Evolutionary conservation across 31 red algal genomes (phyloP).

Genomic region (Endocladia muricata): DNA sequence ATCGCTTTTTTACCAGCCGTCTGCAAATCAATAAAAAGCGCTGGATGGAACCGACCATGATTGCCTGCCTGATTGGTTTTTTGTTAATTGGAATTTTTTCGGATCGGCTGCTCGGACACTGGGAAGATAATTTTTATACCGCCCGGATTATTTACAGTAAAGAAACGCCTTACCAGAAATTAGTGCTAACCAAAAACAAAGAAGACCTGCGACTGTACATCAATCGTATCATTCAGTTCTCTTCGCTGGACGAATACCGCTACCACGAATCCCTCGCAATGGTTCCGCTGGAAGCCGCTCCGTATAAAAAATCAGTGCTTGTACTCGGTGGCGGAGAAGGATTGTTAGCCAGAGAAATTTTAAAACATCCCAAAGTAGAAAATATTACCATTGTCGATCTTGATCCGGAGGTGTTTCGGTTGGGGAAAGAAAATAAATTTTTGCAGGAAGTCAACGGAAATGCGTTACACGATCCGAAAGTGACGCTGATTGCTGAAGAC

Average conservation of each 20-base stretch:
- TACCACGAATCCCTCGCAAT: conserved; percentile 80
- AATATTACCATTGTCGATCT: neutral
- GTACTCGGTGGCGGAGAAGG: neutral
- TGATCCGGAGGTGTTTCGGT: conserved; percentile 36
- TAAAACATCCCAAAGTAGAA: conserved; percentile 1
- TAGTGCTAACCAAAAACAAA: neutral
- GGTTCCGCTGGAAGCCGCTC: conserved; percentile 37
- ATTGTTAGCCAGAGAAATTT: neutral
- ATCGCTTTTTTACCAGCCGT: no score
- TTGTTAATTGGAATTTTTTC: neutral
- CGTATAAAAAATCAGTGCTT: neutral
- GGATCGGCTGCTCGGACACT: neutral
- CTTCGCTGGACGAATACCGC: conserved; percentile 77
- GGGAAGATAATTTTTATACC: neutral
- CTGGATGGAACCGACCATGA: no score
- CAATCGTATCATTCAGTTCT: conserved; percentile 6
- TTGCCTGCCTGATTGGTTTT: no score
- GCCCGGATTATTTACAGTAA: neutral
- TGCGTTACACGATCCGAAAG: neutral
- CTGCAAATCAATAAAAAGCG: no score
- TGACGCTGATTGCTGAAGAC: neutral
- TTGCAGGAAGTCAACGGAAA: neutral
- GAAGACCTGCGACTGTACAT: neutral
- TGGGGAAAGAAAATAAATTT: neutral
- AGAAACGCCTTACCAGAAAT: neutral